Evolutionary conservation across 257 asterid genomes (phyloP).

Genomic region (Jaltomata sinuosa): DNA sequence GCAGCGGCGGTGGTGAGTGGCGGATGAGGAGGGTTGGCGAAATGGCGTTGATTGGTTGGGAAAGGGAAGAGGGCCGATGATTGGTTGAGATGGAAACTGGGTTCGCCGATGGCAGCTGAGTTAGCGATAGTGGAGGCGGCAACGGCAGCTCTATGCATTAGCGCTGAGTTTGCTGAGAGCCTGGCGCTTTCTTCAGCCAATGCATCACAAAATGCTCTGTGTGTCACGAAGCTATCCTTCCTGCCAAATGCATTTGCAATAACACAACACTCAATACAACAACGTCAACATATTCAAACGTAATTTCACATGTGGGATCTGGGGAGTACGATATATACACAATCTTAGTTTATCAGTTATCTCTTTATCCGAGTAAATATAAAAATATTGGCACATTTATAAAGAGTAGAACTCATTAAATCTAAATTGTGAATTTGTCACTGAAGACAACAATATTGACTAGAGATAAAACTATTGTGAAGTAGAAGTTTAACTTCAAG

Average conservation of each 20-base stretch:
- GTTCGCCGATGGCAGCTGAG: slow-evolving; percentile 13
- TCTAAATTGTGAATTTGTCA: not conserved
- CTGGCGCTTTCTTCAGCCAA: slow-evolving; percentile 86
- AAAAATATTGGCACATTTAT: not conserved
- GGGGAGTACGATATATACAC: not conserved
- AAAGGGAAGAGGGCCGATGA: slow-evolving; percentile 25
- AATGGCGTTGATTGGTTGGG: slow-evolving; percentile 11
- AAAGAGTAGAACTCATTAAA: no score
- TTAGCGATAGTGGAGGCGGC: slow-evolving; percentile 5
- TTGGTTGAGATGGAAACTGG: slow-evolving; percentile 24
- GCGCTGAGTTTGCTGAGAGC: slow-evolving; percentile 53
- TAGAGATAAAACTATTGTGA: not conserved
- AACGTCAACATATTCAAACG: not conserved
- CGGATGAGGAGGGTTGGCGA: slow-evolving; percentile 15
- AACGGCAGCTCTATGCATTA: not conserved
- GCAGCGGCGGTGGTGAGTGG: not conserved
- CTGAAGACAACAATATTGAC: not conserved
- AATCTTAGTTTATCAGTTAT: no score
- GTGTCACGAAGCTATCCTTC: slow-evolving; percentile 83
- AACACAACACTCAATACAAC: not conserved
- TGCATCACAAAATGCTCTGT: slow-evolving; percentile 89
- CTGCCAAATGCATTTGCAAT: slow-evolving; percentile 19
- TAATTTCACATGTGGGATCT: no score
- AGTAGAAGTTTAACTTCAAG: not conserved
- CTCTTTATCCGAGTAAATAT: not conserved